Evolutionary conservation across 164 flowering plant genomes (phyloP).

Genomic region (Buxus sempervirens): DNA sequence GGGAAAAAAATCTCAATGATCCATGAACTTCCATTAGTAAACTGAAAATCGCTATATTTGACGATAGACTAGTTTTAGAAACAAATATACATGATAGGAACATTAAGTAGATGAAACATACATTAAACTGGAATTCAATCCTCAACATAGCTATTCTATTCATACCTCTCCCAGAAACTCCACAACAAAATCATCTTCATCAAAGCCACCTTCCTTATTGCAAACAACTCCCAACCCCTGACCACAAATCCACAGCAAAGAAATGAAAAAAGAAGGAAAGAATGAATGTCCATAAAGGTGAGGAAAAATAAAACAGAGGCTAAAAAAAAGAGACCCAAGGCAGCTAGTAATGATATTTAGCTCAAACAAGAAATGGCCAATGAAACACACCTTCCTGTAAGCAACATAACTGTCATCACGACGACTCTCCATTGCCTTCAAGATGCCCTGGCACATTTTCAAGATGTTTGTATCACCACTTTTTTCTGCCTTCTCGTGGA

Average conservation of each 20-base stretch:
- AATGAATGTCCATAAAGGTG: neutral
- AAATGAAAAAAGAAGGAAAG: slow-evolving; percentile 1
- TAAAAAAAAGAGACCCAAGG: neutral
- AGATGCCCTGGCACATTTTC: slow-evolving; percentile 58
- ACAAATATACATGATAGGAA: neutral
- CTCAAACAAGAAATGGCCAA: neutral
- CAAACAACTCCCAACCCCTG: slow-evolving; percentile 99
- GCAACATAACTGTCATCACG: slow-evolving; percentile 94
- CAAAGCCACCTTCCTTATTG: slow-evolving; percentile 85
- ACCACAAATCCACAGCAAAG: slow-evolving; percentile 9
- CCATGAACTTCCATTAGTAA: neutral
- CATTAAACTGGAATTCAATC: neutral
- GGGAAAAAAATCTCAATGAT: neutral
- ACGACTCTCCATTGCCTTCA: slow-evolving; percentile 71
- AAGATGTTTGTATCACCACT: slow-evolving; percentile 40
- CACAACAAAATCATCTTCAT: slow-evolving; percentile 93
- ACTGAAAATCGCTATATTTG: neutral
- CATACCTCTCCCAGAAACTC: slow-evolving; percentile 97
- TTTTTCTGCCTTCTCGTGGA: slow-evolving; percentile 50
- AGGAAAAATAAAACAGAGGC: too few species aligned
- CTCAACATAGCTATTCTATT: neutral
- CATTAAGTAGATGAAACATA: neutral
- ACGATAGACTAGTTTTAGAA: neutral
- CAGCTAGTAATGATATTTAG: neutral
- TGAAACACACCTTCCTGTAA: slow-evolving; percentile 74